Evolutionary conservation across 2,329 filamentous ascomycete species (phyloP), one percentile per base, ranked within the genome.

Genomic region (Cladobotryum protrusum): DNA sequence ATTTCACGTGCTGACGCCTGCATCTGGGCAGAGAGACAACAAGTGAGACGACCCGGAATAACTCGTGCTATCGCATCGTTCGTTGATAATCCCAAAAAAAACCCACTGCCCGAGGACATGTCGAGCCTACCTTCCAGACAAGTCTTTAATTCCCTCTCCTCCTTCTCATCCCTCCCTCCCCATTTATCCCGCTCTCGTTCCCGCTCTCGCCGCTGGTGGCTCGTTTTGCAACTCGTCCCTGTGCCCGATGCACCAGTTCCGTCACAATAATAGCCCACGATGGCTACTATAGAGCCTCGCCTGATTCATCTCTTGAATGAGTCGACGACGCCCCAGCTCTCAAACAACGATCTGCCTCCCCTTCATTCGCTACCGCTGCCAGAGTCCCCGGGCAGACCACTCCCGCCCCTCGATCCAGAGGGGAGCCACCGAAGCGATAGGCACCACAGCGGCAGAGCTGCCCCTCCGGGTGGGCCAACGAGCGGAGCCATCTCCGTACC

Each of bases 241-340:
- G 57, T 57, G 55, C 54, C 61, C 60, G 54, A 62, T 62, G 57
- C 59, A 57, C 55, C 53, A 61, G 57, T 49, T 52, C 49, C 54
- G 50, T 49, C 56, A 54, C 48, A 48, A 52, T 52, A 48, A 52
- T 53, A 59, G 59, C 57, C 61, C 73, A 79, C 66, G 67, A 82
- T 82, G 78, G 78, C 79, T 58, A 83, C 79, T 62, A 84, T 84
- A 68, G 81, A 85, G 74, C 81, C 81, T 62, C 78, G 81, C 62
- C 72, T 85, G 57, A 85, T 83, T 63, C 79, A 83, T 64, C 68
- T 84, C 57, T 72, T 84, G 60, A 84, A 84, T 66, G 76, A 81
- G 60, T 73, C 72, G 44, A 72, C 71, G 39, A 71, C 72, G 54
- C 73, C 75, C 42, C 72, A 72, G 56, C 67, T 70, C 58, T 71